Conservation (phyloP, 2,329 filamentous ascomycete species). For the Pseudogymnoascus sp. region DNA sequence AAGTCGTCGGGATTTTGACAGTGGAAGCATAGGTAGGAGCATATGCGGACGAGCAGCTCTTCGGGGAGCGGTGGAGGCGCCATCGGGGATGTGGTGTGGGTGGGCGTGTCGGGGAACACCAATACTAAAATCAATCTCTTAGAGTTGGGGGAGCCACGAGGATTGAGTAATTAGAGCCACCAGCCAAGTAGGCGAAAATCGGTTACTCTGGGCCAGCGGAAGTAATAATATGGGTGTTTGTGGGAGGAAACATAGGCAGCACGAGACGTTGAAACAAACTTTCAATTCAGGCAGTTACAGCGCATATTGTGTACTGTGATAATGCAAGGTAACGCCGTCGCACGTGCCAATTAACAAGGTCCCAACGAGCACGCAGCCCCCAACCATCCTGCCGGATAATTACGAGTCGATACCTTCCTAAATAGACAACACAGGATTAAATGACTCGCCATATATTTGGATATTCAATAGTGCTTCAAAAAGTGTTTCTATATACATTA, state of each 20-base stretch:
- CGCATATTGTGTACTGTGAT: not conserved
- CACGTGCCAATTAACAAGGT: not conserved
- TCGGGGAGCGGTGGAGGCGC: not conserved
- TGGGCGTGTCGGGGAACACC: not conserved
- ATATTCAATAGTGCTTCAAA: not conserved
- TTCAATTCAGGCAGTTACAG: not conserved
- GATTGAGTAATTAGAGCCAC: not conserved
- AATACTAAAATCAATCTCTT: not conserved
- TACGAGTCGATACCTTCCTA: not conserved
- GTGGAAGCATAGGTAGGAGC: not conserved
- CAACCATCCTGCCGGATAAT: not conserved
- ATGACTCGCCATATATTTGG: not conserved
- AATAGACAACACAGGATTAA: not conserved
- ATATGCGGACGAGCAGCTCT: not conserved
- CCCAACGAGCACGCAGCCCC: not conserved
- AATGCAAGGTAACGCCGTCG: not conserved
- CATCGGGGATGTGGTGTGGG: not conserved
- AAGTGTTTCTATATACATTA: constrained; percentile 2
- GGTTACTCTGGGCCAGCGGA: not conserved
- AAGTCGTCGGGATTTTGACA: not conserved
- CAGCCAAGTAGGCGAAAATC: not conserved
- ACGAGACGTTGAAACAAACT: not conserved
- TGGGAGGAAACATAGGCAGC: not conserved
- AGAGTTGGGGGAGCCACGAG: not conserved
- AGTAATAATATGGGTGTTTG: not conserved